Base-by-base conservation (phyloP, 306 rosid species). In the Vigna trinervia region DNA sequence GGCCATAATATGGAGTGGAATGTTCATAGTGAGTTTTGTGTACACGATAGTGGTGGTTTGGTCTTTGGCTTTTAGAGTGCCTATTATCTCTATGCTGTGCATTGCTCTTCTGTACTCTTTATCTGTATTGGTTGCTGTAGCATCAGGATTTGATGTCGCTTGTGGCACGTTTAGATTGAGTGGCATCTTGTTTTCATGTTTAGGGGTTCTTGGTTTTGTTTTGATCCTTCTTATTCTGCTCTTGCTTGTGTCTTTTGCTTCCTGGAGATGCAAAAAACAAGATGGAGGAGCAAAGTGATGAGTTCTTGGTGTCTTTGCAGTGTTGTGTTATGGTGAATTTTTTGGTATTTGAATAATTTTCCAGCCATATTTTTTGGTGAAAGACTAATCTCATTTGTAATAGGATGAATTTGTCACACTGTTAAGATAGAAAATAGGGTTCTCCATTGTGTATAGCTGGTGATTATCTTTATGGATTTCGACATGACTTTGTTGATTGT, bases 1-100 rank as follows among this genome's bases (percentile, higher is more conserved):
- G 32, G 70, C 79, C 47, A 73, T 65, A 30, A 32, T 80, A 45
- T 80, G 84, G 79, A 80, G 70, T 22, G 80, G 84, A 66, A 80
- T 80, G 79, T 73, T 80, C 66, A 64, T 53, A 34, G 5, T 66
- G 70, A 80, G 75, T 64, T 74, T 56, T 45, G 13, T 47, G 4
- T 80, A 80, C 53, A 80, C 63, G 4, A 32, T 65, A 19, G 46
- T 80, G 53, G 79, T 80, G 28, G 84, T 66, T 54, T 73, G 84
- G 79, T 80, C 79, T 32, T 65, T 80, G 70, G n/a, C 43, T 19
- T 74, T 73, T 22, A 36, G 75, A 1, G 64, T 73, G 12, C 79
- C 84, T 47, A 65, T 80, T 47, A 56, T 65, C 63, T 74, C 80
- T 28, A 80, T 80, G 83, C 1, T 80, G 11, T 73, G 73, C 58